Conservation (phyloP, 192 early-diverging fungal genomes). For the Dispira parvispora region DNA sequence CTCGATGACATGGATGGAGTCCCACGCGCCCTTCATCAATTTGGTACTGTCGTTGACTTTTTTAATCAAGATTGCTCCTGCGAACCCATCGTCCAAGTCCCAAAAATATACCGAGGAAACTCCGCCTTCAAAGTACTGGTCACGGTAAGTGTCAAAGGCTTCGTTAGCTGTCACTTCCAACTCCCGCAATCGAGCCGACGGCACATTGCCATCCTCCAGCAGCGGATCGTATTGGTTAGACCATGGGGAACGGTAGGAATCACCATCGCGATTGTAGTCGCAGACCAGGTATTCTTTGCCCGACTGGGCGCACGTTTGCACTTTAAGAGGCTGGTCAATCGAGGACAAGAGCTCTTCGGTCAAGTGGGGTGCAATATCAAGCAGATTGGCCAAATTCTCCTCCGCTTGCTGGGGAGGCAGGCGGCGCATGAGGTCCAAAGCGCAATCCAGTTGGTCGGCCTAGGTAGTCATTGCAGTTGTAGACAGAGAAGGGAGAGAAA, state of each 20-base stretch:
- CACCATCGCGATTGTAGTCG: slow-evolving; percentile 94
- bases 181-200: slow-evolving; percentile 65
- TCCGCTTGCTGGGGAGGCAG: slow-evolving; percentile 84
- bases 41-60: slow-evolving; percentile 65
- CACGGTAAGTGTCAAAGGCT: slow-evolving; percentile 90
- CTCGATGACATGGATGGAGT: slow-evolving; percentile 95
- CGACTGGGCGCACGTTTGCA: slow-evolving; percentile 43
- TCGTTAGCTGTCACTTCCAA: slow-evolving; percentile 87
- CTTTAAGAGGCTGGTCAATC: slow-evolving; percentile 84
- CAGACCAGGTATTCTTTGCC: slow-evolving; percentile 78
- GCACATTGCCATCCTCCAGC: slow-evolving; percentile 55
- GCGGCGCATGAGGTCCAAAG: slow-evolving; percentile 93
- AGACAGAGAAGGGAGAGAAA: no score
- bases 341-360: slow-evolving; percentile 81
- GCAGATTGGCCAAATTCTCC: slow-evolving; percentile 66
- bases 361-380: slow-evolving; percentile 67
- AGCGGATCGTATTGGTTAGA: slow-evolving; percentile 88
- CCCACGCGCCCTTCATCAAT: slow-evolving; percentile 84
- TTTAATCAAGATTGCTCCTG: slow-evolving; percentile 87
- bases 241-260: slow-evolving; percentile 94
- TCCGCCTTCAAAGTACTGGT: slow-evolving; percentile 83
- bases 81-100: slow-evolving; percentile 79
- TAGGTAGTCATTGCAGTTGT: not conserved
- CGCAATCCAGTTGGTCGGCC: slow-evolving; percentile 60
- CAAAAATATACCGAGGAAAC: slow-evolving; percentile 95